Base-by-base conservation (phyloP, 495 filamentous ascomycete species). In the Bathelium albidoporum region DNA sequence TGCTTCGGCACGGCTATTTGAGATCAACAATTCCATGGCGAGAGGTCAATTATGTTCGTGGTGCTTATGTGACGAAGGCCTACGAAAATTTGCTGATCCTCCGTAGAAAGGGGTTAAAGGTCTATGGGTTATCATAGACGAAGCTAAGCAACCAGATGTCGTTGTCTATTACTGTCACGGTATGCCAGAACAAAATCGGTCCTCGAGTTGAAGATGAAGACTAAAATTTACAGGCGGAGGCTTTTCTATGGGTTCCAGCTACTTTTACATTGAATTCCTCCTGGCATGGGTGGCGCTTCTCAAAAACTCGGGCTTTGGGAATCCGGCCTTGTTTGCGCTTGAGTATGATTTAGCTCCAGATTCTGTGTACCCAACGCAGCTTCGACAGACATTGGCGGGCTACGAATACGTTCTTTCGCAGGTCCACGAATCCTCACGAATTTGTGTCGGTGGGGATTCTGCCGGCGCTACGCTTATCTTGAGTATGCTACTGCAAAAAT, bases 211-310 rank as follows among this genome's bases (percentile, higher is more conserved):
- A 12, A 5, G 44, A 20, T 5, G 10, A 20, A 3, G 49, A 24
- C 60, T 65, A 18, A 63, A n/a, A 1, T 20, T 10, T 45, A 26
- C 34, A 85, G 84, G 85, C 22, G 89, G 89, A 22, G 89, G 89
- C 1, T 91, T 91, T 68, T 81, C 83, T 1, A 87, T 92, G 85
- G 89, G 89, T 32, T 88, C 86, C 16, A 71, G 78, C 29, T 87
- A 88, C 73, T 92, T 92, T 72, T 92, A 92, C 71, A 81, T 91
- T 24, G 89, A 92, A 71, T 91, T 91, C 66, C 77, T 92, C 20
- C 69, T 89, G 39, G 80, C 84, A 29, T 89, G 83, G 84, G 67
- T 85, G 18, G 78, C 73, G 45, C 70, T 86, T 0, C 74, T 92
- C 39, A 74, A 77, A 32, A 73, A 80, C 18, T 71, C 76, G 36